phyloP scores from a whole-genome alignment of 1,284 basidiomycete species.

The Puccinia horiana region DNA sequence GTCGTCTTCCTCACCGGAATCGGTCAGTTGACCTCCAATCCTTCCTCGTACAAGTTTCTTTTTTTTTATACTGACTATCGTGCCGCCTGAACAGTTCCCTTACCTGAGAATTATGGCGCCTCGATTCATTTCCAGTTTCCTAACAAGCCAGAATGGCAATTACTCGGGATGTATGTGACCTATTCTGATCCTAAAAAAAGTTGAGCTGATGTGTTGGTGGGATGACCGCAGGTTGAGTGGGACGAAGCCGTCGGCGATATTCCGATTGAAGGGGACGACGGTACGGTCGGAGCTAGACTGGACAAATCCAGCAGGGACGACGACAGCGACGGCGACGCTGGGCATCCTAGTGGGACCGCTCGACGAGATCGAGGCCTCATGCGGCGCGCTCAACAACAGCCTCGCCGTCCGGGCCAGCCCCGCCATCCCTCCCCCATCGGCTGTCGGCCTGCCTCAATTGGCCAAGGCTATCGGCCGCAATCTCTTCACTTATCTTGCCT shows the following conservation, averaged over 20 bases:
- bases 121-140: slow-evolving; percentile 89
- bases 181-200: slow-evolving; percentile 38
- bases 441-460: slow-evolving; percentile 52
- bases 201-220: neutral
- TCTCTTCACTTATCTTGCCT: slow-evolving; percentile 78
- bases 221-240: slow-evolving; percentile 72
- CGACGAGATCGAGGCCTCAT: slow-evolving; percentile 61
- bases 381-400: slow-evolving; percentile 47
- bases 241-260: slow-evolving; percentile 86
- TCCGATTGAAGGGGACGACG: slow-evolving; percentile 74
- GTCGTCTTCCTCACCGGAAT: slow-evolving; percentile 84
- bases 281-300: slow-evolving; percentile 49
- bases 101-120: slow-evolving; percentile 84
- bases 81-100: slow-evolving; percentile 66
- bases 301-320: neutral
- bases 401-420: slow-evolving; percentile 24
- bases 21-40: slow-evolving; percentile 61
- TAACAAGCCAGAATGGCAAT: slow-evolving; percentile 71
- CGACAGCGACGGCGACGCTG: slow-evolving; percentile 66
- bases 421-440: neutral
- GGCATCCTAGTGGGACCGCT: slow-evolving; percentile 69
- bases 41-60: neutral
- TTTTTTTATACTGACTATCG: too few relatives aligned
- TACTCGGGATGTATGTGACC: slow-evolving; percentile 76
- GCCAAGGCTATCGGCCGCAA: slow-evolving; percentile 73